phyloP scores from a whole-genome alignment of 371 early-diverging fungal species.

The Entomophthora muscae region DNA sequence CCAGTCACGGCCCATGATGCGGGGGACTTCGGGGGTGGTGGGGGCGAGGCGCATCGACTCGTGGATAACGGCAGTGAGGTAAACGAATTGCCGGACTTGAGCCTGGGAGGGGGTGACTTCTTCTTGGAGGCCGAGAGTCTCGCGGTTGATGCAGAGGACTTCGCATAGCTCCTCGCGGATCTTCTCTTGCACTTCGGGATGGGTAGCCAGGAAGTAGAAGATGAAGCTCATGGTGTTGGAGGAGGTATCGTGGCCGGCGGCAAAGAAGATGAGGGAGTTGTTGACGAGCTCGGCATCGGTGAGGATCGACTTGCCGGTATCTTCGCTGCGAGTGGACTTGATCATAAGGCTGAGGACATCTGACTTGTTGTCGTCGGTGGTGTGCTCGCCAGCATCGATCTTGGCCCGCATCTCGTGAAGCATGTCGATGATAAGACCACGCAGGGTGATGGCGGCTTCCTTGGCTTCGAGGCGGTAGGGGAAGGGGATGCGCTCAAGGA shows the following conservation, averaged over 20 bases:
- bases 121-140: constrained; percentile 6
- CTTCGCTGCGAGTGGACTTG: background rate
- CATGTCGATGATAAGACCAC: background rate
- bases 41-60: constrained; percentile 9
- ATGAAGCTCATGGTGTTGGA: constrained; percentile 16
- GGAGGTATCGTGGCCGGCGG: constrained; percentile 33
- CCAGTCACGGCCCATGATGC: background rate
- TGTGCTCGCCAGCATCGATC: background rate
- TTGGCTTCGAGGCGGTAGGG: background rate
- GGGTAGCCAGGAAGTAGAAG: constrained; percentile 10
- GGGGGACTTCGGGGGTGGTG: background rate
- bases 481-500: background rate
- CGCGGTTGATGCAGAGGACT: constrained; percentile 9
- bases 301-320: background rate
- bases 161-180: constrained; percentile 6
- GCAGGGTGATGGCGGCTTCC: background rate
- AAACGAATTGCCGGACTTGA: background rate
- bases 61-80: constrained; percentile 7
- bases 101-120: constrained; percentile 9
- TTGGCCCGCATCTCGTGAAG: background rate
- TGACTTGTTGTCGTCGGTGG: background rate
- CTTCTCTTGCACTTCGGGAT: constrained; percentile 8
- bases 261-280: constrained; percentile 13
- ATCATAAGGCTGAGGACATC: background rate
- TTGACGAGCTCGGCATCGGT: background rate